These are phyloP conservation scores for Kuraishia capsulata DNA, from an alignment of 805 yeast genomes.

Conservation along the genomic window DNA sequence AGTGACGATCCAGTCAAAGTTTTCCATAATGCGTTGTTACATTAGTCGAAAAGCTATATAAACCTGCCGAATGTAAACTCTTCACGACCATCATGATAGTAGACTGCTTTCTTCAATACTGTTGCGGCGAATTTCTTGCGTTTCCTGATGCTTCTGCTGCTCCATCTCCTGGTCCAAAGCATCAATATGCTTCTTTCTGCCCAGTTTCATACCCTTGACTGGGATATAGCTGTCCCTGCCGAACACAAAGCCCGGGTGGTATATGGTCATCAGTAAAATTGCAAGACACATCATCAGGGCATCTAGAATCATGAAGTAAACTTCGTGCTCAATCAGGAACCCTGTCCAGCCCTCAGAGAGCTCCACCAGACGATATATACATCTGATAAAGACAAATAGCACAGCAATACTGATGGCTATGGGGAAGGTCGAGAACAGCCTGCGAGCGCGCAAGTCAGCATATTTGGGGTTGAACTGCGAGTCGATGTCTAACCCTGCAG, in stretches of 20 bases:
- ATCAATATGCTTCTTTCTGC: not conserved
- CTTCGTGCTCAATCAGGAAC: constrained; percentile 49
- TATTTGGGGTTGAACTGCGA: constrained; percentile 25
- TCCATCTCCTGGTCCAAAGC: too few species aligned
- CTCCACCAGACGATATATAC: constrained; percentile 67
- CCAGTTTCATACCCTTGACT: constrained; percentile 4
- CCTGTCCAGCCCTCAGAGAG: constrained; percentile 69
- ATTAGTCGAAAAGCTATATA: too few species aligned
- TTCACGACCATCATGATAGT: too few species aligned
- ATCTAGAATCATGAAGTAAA: constrained; percentile 51
- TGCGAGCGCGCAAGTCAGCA: constrained; percentile 23
- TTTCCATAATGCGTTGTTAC: too few species aligned
- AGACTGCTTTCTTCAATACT: too few species aligned
- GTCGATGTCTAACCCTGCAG: constrained; percentile 9
- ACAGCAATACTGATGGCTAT: constrained; percentile 37
- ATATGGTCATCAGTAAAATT: constrained; percentile 33
- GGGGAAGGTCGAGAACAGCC: constrained; percentile 33
- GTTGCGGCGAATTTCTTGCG: too few species aligned
- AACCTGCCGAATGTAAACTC: too few species aligned
- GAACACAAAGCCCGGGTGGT: constrained; percentile 59
- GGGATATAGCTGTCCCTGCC: constrained; percentile 10
- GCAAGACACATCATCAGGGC: constrained; percentile 53
- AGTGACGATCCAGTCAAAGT: too few species aligned
- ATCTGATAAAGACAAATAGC: constrained; percentile 50
- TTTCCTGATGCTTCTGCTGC: too few species aligned